Conservation (phyloP, 768 basidiomycete species). For the Calocybe gangraenosa region DNA sequence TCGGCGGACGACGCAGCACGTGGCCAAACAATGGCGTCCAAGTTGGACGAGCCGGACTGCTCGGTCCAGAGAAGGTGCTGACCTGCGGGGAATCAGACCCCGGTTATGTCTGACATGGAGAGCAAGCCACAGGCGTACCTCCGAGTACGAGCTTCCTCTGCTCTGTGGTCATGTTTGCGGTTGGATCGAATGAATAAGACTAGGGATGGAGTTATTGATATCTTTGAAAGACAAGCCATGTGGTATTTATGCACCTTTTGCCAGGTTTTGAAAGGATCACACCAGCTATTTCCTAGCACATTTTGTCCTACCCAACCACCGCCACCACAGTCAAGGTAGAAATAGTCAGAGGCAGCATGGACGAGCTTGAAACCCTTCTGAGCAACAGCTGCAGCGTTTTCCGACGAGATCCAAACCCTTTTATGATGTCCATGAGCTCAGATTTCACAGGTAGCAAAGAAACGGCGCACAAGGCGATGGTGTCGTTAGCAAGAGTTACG, state of each 20-base stretch:
- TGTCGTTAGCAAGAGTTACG: slow-evolving; percentile 43
- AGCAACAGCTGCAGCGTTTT: slow-evolving; percentile 54
- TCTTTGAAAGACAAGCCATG: background rate
- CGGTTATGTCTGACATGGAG: background rate
- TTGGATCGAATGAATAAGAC: slow-evolving; percentile 72
- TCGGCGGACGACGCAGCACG: slow-evolving; percentile 69
- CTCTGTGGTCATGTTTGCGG: slow-evolving; percentile 47
- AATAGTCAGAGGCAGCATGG: slow-evolving; percentile 70
- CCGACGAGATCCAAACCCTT: slow-evolving; percentile 72
- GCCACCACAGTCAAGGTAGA: slow-evolving; percentile 78
- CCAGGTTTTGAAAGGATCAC: slow-evolving; percentile 74
- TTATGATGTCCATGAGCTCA: background rate
- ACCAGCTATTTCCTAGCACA: slow-evolving; percentile 56
- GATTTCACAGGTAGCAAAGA: background rate
- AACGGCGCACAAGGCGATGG: slow-evolving; percentile 50
- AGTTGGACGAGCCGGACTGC: slow-evolving; percentile 60
- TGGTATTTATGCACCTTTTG: slow-evolving; percentile 41
- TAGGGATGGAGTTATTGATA: slow-evolving; percentile 3
- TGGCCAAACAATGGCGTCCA: slow-evolving; percentile 70
- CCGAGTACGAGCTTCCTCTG: slow-evolving; percentile 60
- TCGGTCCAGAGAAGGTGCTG: slow-evolving; percentile 74
- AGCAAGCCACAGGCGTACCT: slow-evolving; percentile 33
- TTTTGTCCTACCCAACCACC: slow-evolving; percentile 65
- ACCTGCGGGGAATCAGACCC: slow-evolving; percentile 26
- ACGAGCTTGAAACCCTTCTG: slow-evolving; percentile 58